Percentiles rank a stretch among this genome's conserved stretches.
These are phyloP conservation scores for Penicillium italicum DNA, from an alignment of 2,329 filamentous ascomycete species.

Conservation along the genomic window DNA sequence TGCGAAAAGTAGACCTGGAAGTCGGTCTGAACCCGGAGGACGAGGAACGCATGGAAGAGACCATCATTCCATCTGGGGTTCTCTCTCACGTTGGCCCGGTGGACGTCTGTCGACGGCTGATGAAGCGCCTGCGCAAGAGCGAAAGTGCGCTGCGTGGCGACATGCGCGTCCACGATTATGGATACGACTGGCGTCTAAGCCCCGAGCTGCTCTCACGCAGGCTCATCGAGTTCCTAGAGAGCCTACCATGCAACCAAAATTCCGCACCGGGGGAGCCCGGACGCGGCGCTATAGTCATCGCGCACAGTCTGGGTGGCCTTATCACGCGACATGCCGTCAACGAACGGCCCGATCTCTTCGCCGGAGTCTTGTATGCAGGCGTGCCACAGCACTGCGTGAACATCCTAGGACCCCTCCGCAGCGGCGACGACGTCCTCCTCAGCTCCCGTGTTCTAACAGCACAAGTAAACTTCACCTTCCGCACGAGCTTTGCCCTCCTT, in stretches of 20 bases:
- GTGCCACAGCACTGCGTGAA: slow-evolving; percentile 84
- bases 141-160: slow-evolving; percentile 69
- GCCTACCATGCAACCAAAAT: slow-evolving; percentile 64
- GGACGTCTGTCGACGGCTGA: slow-evolving; percentile 77
- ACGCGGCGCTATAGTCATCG: slow-evolving; percentile 74
- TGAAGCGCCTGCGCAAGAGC: slow-evolving; percentile 71
- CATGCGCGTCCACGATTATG: slow-evolving; percentile 81
- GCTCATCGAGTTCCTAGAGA: slow-evolving; percentile 69
- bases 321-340: slow-evolving; percentile 89
- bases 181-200: slow-evolving; percentile 91
- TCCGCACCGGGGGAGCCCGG: slow-evolving; percentile 48
- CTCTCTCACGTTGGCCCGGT: slow-evolving; percentile 88
- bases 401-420: slow-evolving; percentile 81
- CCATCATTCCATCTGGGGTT: slow-evolving; percentile 82
- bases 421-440: slow-evolving; percentile 87
- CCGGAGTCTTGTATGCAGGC: slow-evolving; percentile 80
- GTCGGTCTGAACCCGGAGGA: slow-evolving; percentile 78
- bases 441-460: slow-evolving; percentile 83
- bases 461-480: slow-evolving; percentile 87
- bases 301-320: slow-evolving; percentile 80
- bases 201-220: slow-evolving; percentile 69
- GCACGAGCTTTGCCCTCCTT: slow-evolving; percentile 79
- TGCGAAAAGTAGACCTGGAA: slow-evolving; percentile 87
- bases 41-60: slow-evolving; percentile 76
- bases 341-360: slow-evolving; percentile 75